These are phyloP conservation scores for Lentinula novae-zelandiae DNA, from an alignment of 1,284 basidiomycete genomes.

Conservation along the genomic window DNA sequence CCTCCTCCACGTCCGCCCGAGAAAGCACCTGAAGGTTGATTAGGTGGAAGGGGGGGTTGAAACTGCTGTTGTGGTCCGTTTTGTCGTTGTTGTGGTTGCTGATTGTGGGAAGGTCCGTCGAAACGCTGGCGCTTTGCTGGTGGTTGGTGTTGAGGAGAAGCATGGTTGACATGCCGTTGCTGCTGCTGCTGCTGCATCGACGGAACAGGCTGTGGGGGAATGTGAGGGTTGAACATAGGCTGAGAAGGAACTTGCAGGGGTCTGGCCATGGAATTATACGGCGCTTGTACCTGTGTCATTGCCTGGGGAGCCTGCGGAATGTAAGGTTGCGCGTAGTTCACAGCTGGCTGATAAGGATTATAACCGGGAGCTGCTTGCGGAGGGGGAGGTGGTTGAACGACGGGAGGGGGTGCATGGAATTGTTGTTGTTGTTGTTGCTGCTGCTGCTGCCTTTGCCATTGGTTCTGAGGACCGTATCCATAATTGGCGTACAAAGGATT, in stretches of 20 bases:
- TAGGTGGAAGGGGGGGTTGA: conserved; percentile 39
- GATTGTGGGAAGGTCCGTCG: conserved; percentile 62
- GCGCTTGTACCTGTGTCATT: conserved; percentile 36
- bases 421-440: conserved; percentile 62
- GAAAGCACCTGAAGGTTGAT: conserved; percentile 32
- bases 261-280: conserved; percentile 24
- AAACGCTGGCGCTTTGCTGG: conserved; percentile 84
- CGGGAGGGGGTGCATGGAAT: conserved; percentile 49
- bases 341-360: conserved; percentile 74
- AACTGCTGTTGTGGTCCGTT: conserved; percentile 35
- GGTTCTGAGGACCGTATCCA: conserved; percentile 66
- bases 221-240: conserved; percentile 19
- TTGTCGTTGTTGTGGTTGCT: conserved; percentile 40
- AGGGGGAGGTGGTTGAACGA: conserved; percentile 44
- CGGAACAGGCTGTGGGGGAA: conserved; percentile 35
- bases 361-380: conserved; percentile 48
- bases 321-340: conserved; percentile 65
- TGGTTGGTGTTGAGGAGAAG: conserved; percentile 65
- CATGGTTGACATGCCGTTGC: conserved; percentile 51
- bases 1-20: conserved; percentile 36
- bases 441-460: conserved; percentile 61
- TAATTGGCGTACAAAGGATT: conserved; percentile 81
- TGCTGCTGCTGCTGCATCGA: conserved; percentile 47
- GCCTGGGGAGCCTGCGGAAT: conserved; percentile 56
- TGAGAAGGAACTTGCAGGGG: conserved; percentile 30